A percentile compares a stretch with the other conserved stretches of the same genome.
Conservation (phyloP, 306 rosid genomes). For the Cotoneaster glaucophyllus region DNA sequence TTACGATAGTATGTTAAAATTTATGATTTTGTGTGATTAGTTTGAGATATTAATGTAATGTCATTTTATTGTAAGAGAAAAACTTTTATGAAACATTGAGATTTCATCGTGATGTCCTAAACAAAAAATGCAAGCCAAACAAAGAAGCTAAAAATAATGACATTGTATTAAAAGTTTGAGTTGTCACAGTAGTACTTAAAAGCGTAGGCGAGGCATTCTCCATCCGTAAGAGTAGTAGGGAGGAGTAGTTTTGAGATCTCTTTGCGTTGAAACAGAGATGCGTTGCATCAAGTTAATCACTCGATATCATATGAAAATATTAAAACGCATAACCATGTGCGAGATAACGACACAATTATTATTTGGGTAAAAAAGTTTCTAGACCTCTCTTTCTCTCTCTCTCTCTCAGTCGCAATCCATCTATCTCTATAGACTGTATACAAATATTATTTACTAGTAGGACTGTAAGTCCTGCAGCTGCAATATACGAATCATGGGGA, state of each 20-base stretch:
- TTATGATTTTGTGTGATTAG: too few species aligned
- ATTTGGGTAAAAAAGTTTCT: too few species aligned
- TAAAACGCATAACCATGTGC: rapidly evolving
- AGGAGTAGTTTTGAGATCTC: rapidly evolving
- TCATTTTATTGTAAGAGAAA: too few species aligned
- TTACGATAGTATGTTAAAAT: too few species aligned
- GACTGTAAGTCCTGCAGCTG: not conserved
- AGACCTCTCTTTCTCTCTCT: not conserved
- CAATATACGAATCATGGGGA: constrained; percentile 21
- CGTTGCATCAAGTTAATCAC: rapidly evolving
- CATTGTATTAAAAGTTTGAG: too few species aligned
- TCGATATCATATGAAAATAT: rapidly evolving
- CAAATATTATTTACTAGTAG: not conserved
- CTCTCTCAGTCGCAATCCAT: not conserved
- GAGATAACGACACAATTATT: not conserved
- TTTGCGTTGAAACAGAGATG: not conserved
- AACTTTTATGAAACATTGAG: too few species aligned
- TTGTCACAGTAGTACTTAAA: not conserved
- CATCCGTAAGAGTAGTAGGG: too few species aligned
- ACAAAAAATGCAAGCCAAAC: too few species aligned
- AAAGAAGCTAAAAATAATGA: too few species aligned
- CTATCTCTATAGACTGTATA: not conserved
- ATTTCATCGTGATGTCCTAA: too few species aligned
- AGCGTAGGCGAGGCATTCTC: not conserved
- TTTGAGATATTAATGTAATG: too few species aligned